These are phyloP conservation scores for Berberis vulgaris DNA, from an alignment of 164 flowering plant species.

Conservation along the genomic window DNA sequence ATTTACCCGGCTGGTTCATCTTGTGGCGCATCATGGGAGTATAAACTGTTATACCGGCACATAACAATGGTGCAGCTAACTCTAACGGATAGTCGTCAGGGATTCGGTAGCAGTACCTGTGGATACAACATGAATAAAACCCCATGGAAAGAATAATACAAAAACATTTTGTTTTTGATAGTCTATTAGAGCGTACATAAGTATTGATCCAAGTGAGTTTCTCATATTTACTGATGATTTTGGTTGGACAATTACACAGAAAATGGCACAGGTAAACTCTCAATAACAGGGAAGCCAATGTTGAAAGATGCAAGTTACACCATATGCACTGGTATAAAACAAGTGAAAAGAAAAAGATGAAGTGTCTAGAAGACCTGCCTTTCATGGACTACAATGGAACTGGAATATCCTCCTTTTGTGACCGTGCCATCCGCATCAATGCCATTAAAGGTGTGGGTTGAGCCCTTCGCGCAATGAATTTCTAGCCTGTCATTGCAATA, in stretches of 20 bases:
- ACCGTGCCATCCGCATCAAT: constrained; percentile 68
- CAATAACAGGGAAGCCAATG: no score
- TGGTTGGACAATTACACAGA: no score
- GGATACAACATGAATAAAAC: not conserved
- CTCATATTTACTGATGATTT: no score
- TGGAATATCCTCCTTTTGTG: constrained; percentile 86
- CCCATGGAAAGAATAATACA: not conserved
- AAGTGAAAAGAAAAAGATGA: not conserved
- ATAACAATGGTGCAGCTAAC: constrained; percentile 66
- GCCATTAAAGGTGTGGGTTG: constrained; percentile 50
- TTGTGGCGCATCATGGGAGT: constrained; percentile 70
- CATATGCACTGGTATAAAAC: not conserved
- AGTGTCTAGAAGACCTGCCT: constrained; percentile 21
- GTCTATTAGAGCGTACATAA: not conserved
- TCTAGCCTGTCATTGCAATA: constrained; percentile 53
- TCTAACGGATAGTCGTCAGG: constrained; percentile 56
- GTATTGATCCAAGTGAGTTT: no score
- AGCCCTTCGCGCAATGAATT: constrained; percentile 44
- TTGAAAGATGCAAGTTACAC: not conserved
- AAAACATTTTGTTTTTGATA: no score
- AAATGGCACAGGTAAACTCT: no score
- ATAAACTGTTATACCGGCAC: constrained; percentile 83
- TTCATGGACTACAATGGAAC: constrained; percentile 56
- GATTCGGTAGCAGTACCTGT: constrained; percentile 65
- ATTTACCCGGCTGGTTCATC: constrained; percentile 81